phyloP scores from a whole-genome alignment of 2,329 filamentous ascomycete species.

The Aspergillus sp. region DNA sequence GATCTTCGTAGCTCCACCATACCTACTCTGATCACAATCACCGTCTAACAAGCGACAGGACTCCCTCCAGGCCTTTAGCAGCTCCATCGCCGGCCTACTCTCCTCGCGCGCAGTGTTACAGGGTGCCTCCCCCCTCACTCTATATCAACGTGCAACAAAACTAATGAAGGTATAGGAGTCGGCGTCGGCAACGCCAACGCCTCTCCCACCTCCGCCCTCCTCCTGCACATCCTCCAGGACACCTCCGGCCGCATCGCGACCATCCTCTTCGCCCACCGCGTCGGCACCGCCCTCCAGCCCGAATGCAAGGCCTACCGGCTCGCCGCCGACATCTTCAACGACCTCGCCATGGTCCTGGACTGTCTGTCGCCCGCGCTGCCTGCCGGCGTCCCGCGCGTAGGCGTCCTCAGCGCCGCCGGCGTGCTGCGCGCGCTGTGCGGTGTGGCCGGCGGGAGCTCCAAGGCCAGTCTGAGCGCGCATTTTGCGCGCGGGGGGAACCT shows the following conservation, averaged over 20 bases:
- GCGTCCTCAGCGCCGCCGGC: conserved; percentile 59
- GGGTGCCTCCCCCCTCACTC: conserved; percentile 43
- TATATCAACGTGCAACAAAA: background rate
- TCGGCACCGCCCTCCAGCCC: conserved; percentile 79
- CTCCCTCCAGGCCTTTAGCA: conserved; percentile 43
- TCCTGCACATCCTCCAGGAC: conserved; percentile 81
- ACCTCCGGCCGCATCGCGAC: conserved; percentile 78
- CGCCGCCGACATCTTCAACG: conserved; percentile 84
- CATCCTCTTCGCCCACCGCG: conserved; percentile 78
- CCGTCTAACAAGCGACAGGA: conserved; percentile 26
- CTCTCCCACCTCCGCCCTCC: conserved; percentile 75
- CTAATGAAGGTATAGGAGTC: conserved; percentile 53
- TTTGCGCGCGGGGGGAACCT: conserved; percentile 86
- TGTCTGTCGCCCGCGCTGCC: conserved; percentile 74
- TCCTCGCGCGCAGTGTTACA: conserved; percentile 80
- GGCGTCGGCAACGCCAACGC: conserved; percentile 79
- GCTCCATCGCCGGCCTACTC: conserved; percentile 55
- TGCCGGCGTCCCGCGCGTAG: conserved; percentile 52
- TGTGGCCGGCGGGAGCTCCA: conserved; percentile 84
- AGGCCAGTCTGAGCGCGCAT: conserved; percentile 86
- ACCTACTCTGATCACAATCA: background rate
- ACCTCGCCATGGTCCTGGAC: conserved; percentile 81
- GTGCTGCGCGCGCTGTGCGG: conserved; percentile 73
- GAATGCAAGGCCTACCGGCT: conserved; percentile 90
- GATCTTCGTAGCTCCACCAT: background rate